Evolutionary conservation across 805 yeast species (phyloP), one percentile per base, ranked within the genome.

Genomic region (Cyberlindnera misumaiensis): DNA sequence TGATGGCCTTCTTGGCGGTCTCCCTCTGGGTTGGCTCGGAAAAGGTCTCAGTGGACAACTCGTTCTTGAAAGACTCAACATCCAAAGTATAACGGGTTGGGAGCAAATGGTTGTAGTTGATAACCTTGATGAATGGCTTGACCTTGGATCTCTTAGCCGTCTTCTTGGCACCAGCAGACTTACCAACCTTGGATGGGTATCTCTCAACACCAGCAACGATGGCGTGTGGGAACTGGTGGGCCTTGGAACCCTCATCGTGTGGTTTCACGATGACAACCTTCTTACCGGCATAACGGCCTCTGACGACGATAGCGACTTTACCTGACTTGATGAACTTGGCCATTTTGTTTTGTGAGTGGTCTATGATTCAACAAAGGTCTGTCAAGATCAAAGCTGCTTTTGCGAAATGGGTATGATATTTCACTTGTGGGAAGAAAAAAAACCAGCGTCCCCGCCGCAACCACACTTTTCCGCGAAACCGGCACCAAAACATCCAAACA

Each of bases 251-350:
- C 67, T 90, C 97, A 66, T 93, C 97, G 70, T 85, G 93, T 60
- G 96, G 93, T 73, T 85, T 87, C 68, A 90, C 89, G 66, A 90
- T 86, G 69, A 90, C 97, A 59, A 90, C 98, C 84, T 90, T 90
- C 85, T 88, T 90, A 80, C 98, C 98, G 71, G 98, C 98, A 83
- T 80, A 90, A 78, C 97, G 90, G 68, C 98, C 97, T 47, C 53
- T 49, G 44, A 51, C 55, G 44, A 51, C 52, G 39, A 71, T 81
- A 80, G 89, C 97, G 83, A 90, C 97, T 43, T 51, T 53, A 80
- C 97, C 97, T 68, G 97, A 85, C 80, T 90, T 93, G 76, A 93
- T 82, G 83, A 93, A 90, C 77, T 93, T 93, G 77, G 96, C 96
- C 96, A 88, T 89, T 73, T 62, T 62, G 36, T 35, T 34, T 35